Percentiles rank a stretch among this genome's conserved stretches.
Conservation (phyloP, 495 filamentous ascomycete species). For the Xylaria acuta region DNA sequence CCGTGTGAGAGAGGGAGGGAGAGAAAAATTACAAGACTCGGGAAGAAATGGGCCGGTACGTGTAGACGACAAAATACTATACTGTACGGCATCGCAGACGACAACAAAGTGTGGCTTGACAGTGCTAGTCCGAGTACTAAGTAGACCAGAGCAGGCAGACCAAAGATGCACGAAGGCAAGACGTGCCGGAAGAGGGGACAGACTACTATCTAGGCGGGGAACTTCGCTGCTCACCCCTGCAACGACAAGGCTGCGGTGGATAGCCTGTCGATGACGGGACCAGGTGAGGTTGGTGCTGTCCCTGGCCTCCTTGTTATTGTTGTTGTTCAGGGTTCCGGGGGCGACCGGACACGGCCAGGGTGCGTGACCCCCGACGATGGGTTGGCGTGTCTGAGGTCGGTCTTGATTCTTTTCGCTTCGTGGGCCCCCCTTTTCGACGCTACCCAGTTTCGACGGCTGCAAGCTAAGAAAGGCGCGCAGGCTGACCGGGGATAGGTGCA, state of each 20-base stretch:
- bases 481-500: conserved; percentile 39
- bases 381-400: conserved; percentile 42
- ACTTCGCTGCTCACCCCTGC: conserved; percentile 39
- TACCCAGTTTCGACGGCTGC: conserved; percentile 37
- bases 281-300: conserved; percentile 37
- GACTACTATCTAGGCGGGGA: conserved; percentile 31
- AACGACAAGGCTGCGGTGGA: conserved; percentile 44
- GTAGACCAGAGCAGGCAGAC: conserved; percentile 2
- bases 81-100: conserved; percentile 11
- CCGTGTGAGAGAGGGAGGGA: neutral
- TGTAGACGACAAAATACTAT: neutral
- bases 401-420: conserved; percentile 34
- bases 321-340: conserved; percentile 33
- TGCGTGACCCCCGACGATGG: conserved; percentile 38
- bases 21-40: neutral
- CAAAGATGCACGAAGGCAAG: conserved; percentile 26
- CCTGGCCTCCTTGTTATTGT: conserved; percentile 30
- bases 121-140: neutral
- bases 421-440: conserved; percentile 36
- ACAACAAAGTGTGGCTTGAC: conserved; percentile 38
- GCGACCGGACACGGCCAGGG: conserved; percentile 33
- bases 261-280: conserved; percentile 32
- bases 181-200: conserved; percentile 37
- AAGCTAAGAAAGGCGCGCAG: conserved; percentile 27
- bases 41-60: conserved; percentile 15